Conservation (phyloP, 225 moss, liverwort and hornwort genomes). For the Straminergon stramineum region DNA sequence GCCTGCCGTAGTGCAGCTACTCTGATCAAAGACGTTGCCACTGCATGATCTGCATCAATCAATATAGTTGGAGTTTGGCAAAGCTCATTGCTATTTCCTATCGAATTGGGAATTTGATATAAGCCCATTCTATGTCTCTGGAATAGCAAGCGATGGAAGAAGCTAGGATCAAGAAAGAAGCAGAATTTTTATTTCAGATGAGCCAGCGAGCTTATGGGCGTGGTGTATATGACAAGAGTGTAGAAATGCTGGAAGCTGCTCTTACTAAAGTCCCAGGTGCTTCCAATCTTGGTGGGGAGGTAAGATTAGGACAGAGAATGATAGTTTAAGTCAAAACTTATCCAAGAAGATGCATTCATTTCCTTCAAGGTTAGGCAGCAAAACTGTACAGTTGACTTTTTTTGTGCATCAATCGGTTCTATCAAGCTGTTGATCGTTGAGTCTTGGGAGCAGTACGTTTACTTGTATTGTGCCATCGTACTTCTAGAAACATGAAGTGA, state of each 20-base stretch:
- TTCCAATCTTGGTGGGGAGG: slow-evolving; percentile 88
- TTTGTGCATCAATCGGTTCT: not conserved
- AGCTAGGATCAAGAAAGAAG: slow-evolving; percentile 84
- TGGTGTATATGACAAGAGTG: slow-evolving; percentile 91
- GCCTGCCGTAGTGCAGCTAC: not conserved
- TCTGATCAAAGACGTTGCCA: not conserved
- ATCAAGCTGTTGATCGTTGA: not conserved
- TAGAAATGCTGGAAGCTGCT: slow-evolving; percentile 86
- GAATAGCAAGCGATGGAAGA: slow-evolving; percentile 80
- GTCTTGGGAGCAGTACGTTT: not conserved
- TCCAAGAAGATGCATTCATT: not conserved
- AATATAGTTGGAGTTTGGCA: not conserved
- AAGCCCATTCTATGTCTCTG: not conserved
- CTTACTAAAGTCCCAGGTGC: slow-evolving; percentile 53
- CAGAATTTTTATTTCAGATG: slow-evolving; percentile 72
- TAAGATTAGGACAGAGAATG: slow-evolving; percentile 12
- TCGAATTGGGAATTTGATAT: not conserved
- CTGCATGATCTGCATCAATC: not conserved
- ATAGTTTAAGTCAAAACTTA: not conserved
- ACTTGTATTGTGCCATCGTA: not conserved
- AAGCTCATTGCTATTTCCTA: not conserved
- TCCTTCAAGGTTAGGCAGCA: not conserved
- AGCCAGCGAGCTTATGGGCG: slow-evolving; percentile 86
- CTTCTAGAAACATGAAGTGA: not conserved
- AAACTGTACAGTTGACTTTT: not conserved